These are phyloP conservation scores for Sarocladium strictum DNA, from an alignment of 2,329 filamentous ascomycete genomes.

Conservation along the genomic window DNA sequence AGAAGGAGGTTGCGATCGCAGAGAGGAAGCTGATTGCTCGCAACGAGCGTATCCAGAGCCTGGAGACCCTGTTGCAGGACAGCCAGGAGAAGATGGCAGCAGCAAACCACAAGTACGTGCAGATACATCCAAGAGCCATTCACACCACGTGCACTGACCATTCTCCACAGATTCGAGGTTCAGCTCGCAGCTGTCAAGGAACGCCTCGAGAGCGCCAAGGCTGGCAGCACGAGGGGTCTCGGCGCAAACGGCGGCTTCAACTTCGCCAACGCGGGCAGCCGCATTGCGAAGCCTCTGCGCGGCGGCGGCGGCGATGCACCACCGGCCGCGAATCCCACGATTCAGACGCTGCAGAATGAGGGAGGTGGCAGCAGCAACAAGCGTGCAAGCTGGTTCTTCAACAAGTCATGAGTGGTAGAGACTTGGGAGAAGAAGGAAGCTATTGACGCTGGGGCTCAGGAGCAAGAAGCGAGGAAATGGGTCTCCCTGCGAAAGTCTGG, in stretches of 20 bases:
- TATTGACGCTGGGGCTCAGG: no score
- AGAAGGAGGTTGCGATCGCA: slow-evolving; percentile 98
- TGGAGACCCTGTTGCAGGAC: slow-evolving; percentile 89
- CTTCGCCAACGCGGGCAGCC: slow-evolving; percentile 58
- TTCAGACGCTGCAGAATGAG: slow-evolving; percentile 55
- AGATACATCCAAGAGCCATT: not conserved
- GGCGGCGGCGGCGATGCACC: slow-evolving; percentile 50
- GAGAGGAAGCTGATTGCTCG: slow-evolving; percentile 94
- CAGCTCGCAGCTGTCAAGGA: slow-evolving; percentile 98
- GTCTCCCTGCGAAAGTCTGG: not conserved
- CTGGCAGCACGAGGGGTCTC: slow-evolving; percentile 80
- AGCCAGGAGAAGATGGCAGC: slow-evolving; percentile 97
- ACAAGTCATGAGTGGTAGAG: slow-evolving; percentile 43
- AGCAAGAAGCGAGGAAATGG: not conserved
- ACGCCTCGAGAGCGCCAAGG: slow-evolving; percentile 90
- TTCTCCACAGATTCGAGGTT: slow-evolving; percentile 72
- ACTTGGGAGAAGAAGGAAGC: no score
- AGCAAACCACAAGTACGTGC: slow-evolving; percentile 87
- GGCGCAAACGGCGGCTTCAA: slow-evolving; percentile 64
- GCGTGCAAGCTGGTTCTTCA: slow-evolving; percentile 71
- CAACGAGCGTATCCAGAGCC: slow-evolving; percentile 92
- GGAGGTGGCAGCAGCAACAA: slow-evolving; percentile 46
- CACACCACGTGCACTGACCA: not conserved
- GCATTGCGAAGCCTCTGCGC: slow-evolving; percentile 64
- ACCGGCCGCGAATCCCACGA: slow-evolving; percentile 45